A percentile compares a stretch with the other conserved stretches of the same genome.
These are phyloP conservation scores for Rutstroemia sp. DNA, from an alignment of 2,329 filamentous ascomycete genomes.

Conservation along the genomic window DNA sequence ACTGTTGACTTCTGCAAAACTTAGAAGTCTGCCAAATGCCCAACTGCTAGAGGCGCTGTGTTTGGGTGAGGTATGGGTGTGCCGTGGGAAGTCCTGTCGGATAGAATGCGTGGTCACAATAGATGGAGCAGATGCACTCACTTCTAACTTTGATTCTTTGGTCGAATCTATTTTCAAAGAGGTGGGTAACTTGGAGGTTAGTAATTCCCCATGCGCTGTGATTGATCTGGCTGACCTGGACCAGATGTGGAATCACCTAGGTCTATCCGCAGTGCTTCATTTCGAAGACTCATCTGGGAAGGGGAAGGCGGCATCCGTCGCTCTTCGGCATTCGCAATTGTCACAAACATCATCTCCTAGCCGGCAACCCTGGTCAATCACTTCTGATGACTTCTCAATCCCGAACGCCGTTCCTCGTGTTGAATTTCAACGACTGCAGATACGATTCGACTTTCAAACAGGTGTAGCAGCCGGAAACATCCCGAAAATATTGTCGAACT, in stretches of 20 bases:
- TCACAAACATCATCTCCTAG: not conserved
- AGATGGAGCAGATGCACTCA: slow-evolving; percentile 9
- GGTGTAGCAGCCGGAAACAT: not conserved
- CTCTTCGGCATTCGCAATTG: slow-evolving; percentile 14
- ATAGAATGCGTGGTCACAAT: slow-evolving; percentile 17
- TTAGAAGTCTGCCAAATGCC: not conserved
- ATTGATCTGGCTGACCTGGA: slow-evolving; percentile 6
- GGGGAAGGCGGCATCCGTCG: slow-evolving; percentile 13
- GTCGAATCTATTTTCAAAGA: slow-evolving; percentile 15
- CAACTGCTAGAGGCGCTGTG: slow-evolving; percentile 13
- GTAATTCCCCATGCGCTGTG: not conserved
- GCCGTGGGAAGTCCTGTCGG: slow-evolving; percentile 15
- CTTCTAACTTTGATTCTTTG: not conserved
- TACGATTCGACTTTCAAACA: slow-evolving; percentile 17
- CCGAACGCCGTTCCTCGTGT: slow-evolving; percentile 15
- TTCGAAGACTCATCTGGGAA: not conserved
- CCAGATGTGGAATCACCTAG: slow-evolving; percentile 24
- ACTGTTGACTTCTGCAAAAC: not conserved
- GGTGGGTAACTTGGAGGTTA: slow-evolving; percentile 19
- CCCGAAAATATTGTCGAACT: not conserved
- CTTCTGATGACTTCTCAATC: slow-evolving; percentile 12
- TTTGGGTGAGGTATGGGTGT: slow-evolving; percentile 22
- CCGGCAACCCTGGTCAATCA: not conserved
- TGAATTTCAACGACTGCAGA: slow-evolving; percentile 16
- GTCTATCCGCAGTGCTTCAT: slow-evolving; percentile 15